Conservation (phyloP, 371 early-diverging fungal genomes). For the Funneliformis caledonium region DNA sequence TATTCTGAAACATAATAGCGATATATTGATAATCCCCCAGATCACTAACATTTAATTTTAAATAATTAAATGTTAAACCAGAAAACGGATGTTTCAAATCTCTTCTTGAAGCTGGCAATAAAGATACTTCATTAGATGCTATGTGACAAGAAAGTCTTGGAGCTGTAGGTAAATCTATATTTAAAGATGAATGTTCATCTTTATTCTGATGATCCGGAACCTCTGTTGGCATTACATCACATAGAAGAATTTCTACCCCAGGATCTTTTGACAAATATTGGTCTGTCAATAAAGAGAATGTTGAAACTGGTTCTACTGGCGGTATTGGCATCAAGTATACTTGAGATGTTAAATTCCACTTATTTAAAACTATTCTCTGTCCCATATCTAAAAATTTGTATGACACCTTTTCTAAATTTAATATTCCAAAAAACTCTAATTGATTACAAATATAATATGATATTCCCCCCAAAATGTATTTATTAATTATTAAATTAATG, state of each 20-base stretch:
- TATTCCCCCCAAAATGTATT: neutral
- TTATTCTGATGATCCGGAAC: neutral
- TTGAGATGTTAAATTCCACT: neutral
- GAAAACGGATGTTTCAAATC: conserved; percentile 48
- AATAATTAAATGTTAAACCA: conserved; percentile 53
- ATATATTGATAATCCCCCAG: conserved; percentile 54
- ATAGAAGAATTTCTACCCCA: conserved; percentile 55
- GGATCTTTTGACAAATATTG: conserved; percentile 46
- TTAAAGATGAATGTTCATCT: conserved; percentile 19
- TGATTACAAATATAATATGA: neutral
- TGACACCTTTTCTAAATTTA: conserved; percentile 42
- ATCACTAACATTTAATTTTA: conserved; percentile 51
- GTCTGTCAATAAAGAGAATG: conserved; percentile 57
- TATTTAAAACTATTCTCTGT: conserved; percentile 36
- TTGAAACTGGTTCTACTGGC: conserved; percentile 49
- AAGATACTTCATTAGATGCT: conserved; percentile 26
- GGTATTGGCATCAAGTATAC: conserved; percentile 41
- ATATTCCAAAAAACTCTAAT: conserved; percentile 31
- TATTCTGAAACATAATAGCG: conserved; percentile 50
- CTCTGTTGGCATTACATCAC: conserved; percentile 44
- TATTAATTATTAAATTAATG: neutral
- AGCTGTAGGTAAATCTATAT: conserved; percentile 41
- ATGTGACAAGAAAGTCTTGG: conserved; percentile 42
- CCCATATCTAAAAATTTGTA: conserved; percentile 46
- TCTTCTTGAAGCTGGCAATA: conserved; percentile 56